Base-by-base conservation (phyloP, 2,329 filamentous ascomycete genomes). In the Biscogniauxia sp. region DNA sequence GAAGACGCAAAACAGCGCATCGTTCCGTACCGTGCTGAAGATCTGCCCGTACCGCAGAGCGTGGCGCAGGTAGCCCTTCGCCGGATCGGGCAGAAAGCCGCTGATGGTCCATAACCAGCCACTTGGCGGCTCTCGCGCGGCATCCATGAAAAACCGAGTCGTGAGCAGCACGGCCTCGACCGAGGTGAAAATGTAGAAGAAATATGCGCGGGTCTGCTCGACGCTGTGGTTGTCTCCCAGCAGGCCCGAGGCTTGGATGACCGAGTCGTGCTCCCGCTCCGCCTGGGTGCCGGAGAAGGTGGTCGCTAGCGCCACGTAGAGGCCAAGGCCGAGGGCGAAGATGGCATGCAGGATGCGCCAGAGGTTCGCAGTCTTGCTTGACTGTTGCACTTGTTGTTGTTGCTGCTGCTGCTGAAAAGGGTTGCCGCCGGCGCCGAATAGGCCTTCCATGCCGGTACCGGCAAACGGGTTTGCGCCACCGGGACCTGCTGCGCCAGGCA, bases 161-260 rank as follows among this genome's bases (percentile, higher is more conserved):
- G 86, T 89, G 65, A 94, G 85, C 64, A 94, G 78, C 57, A 91
- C 73, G 11, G 91, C 82, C 77, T 95, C 90, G 32, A 86, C 88
- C 0, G 90, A 92, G 5, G 90, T 88, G 72, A 94, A 95, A n/a
- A 90, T 82, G 79, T 88, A 92, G 75, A 94, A 93, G 75, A 93
- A 88, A 63, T 82, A 80, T 53, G 78, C 78, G 50, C 79, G 72
- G 37, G 75, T 71, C 59, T 72, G 71, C 56, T 74, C 74, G 57
- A 77, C 66, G 58, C 72, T 63, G 60, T 69, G 58, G 45, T 64
- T 41, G 62, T 62, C 64, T 20, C 62, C 59, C 28, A 64, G 28
- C 50, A 61, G n/a, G 19, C 78, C 41, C 74, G 69, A 67, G 54
- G 76, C 75, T 17, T 75, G 72, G 28, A 79, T 74, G 1, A 69